Base-by-base conservation (phyloP, 768 basidiomycete species). In the Termitomyces eurrhizus region DNA sequence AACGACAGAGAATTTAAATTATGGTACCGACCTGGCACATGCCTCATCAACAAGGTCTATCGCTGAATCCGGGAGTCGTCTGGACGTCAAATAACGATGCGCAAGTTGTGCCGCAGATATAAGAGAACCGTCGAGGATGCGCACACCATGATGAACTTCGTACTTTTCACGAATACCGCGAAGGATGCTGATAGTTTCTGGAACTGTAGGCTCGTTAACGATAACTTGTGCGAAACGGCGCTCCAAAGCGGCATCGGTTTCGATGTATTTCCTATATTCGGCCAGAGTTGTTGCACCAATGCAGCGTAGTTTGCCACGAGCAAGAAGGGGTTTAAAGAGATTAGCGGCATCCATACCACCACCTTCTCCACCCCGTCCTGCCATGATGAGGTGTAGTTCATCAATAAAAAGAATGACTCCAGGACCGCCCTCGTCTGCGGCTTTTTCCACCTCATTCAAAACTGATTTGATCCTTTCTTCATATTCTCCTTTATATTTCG, bases 401-500 rank as follows among this genome's bases (percentile, higher is more conserved):
- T 99, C 95, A 65, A 98, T 86, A 80, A 98, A 98, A 41, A 99
- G 84, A 63, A 98, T 93, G 67, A 98, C 83, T 18, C 87, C 85
- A 6, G 83, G 82, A 45, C 91, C 88, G 33, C 81, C 86, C 49
- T 91, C 86, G 29, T 89, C 86, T 0, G 87, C 78, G 0, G 90
- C 83, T 74, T 95, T 95, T 73, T 98, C 95, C 62, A 98, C 88
- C 75, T 98, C 96, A 72, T 89, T 87, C 59, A 99, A 75, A 57
- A 98, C 93, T 12, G 88, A 77, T 72, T 97, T 98, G 76, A 98
- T 87, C 44, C 95, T 90, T 71, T 98, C 95, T 75, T 98, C 95
- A 73, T 95, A 99, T 75, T 98, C 94, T 45, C 82, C 96, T 70
- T 95, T 95, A 78, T 93, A 95, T 71, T 90, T 90, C 21, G 90